These are phyloP conservation scores for Wickerhamiella brachini DNA, from an alignment of 805 yeast genomes.

Conservation along the genomic window DNA sequence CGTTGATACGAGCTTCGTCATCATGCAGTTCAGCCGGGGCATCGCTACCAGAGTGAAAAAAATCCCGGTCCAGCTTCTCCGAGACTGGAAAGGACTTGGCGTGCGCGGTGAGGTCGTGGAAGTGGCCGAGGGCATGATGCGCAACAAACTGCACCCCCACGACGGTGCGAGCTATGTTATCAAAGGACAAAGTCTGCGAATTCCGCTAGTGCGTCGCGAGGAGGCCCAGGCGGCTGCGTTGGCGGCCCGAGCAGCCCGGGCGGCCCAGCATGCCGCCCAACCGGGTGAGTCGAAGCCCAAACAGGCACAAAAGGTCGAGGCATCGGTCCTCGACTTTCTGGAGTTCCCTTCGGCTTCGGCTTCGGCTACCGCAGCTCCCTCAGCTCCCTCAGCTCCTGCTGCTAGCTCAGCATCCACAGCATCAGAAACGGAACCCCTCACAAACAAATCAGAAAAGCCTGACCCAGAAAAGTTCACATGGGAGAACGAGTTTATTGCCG, in stretches of 20 bases:
- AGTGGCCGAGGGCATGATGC: slow-evolving; percentile 72
- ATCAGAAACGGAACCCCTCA: neutral
- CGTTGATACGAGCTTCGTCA: neutral
- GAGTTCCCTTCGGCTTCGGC: slow-evolving; percentile 9
- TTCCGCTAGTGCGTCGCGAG: slow-evolving; percentile 15
- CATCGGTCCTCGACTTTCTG: slow-evolving; percentile 13
- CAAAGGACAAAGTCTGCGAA: slow-evolving; percentile 18
- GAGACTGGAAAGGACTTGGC: slow-evolving; percentile 52
- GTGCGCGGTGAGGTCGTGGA: slow-evolving; percentile 55
- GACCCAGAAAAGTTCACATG: slow-evolving; percentile 14
- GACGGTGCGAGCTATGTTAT: slow-evolving; percentile 65
- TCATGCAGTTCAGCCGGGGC: slow-evolving; percentile 5
- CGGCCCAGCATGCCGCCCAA: neutral
- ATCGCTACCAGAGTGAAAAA: slow-evolving; percentile 21
- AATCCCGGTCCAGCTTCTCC: slow-evolving; percentile 59
- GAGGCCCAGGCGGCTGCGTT: neutral
- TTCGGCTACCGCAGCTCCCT: neutral
- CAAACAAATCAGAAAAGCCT: neutral
- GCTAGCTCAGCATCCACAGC: neutral
- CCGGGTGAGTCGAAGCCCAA: too few species aligned
- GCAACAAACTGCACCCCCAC: slow-evolving; percentile 54
- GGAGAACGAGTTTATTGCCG: slow-evolving; percentile 16
- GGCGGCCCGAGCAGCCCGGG: neutral
- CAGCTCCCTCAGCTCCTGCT: neutral
- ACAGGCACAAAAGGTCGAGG: neutral